Percentiles rank a stretch among this genome's conserved stretches.
phyloP scores from a whole-genome alignment of 495 filamentous ascomycete genomes.

The Penicillium manginii region DNA sequence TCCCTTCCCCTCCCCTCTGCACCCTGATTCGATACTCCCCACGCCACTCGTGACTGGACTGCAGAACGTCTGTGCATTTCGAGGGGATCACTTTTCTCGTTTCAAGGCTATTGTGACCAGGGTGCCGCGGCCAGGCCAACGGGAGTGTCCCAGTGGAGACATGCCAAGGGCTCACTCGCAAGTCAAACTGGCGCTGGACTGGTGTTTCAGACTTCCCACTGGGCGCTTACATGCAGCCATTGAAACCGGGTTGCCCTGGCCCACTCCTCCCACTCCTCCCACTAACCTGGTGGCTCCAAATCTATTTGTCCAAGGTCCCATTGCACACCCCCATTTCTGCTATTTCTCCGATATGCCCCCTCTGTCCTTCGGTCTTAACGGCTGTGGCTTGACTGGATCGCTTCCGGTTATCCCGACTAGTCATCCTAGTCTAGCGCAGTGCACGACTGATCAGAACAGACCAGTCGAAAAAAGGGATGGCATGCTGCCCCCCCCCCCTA shows the following conservation, averaged over 20 bases:
- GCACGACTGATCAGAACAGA: slow-evolving; percentile 23
- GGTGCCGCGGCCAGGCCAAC: slow-evolving; percentile 14
- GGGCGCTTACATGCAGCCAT: slow-evolving; percentile 40
- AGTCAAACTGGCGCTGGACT: slow-evolving; percentile 39
- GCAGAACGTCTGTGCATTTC: slow-evolving; percentile 19
- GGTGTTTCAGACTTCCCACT: slow-evolving; percentile 36
- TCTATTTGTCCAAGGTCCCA: background rate
- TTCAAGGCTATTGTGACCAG: slow-evolving; percentile 8
- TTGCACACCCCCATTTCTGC: slow-evolving; percentile 12
- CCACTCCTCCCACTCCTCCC: slow-evolving; percentile 13
- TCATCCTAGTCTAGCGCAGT: slow-evolving; percentile 8
- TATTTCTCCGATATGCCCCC: slow-evolving; percentile 27
- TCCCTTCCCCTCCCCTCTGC: background rate
- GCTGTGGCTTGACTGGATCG: slow-evolving; percentile 23
- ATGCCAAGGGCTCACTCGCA: slow-evolving; percentile 22
- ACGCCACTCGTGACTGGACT: slow-evolving; percentile 20
- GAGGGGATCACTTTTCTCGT: slow-evolving; percentile 22
- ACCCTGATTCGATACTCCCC: slow-evolving; percentile 15
- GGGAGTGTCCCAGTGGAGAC: slow-evolving; percentile 14
- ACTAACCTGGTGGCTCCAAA: slow-evolving; percentile 16
- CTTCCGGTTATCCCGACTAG: slow-evolving; percentile 8
- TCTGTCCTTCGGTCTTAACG: slow-evolving; percentile 10
- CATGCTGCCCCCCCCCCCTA: background rate
- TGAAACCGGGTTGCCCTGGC: slow-evolving; percentile 22
- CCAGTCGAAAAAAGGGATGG: slow-evolving; percentile 12